Percentiles rank a stretch among this genome's conserved stretches.
phyloP scores from a whole-genome alignment of 179 eudicot genomes.

The Beta lomatogona region DNA sequence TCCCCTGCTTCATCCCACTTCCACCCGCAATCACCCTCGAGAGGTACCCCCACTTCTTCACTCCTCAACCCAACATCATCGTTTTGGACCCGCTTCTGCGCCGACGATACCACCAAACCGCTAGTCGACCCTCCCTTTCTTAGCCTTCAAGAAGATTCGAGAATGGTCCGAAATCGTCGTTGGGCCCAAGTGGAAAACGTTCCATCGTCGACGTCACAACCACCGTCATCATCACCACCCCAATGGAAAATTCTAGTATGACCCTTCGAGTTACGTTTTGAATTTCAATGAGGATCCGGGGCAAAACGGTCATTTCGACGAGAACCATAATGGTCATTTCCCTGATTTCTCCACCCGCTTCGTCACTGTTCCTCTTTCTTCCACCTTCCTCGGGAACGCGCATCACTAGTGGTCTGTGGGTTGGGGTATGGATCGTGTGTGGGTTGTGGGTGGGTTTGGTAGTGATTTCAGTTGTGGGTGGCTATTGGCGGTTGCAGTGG shows the following conservation, averaged over 20 bases:
- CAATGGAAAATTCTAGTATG: slow-evolving; percentile 34
- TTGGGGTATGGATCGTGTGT: too few species aligned
- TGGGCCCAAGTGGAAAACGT: too few species aligned
- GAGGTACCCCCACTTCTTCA: slow-evolving; percentile 3
- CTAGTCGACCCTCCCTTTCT: slow-evolving; percentile 29
- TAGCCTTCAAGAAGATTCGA: slow-evolving; percentile 21
- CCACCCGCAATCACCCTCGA: slow-evolving; percentile 14
- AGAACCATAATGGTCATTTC: slow-evolving; percentile 4
- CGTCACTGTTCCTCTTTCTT: slow-evolving; percentile 10
- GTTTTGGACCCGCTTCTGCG: slow-evolving; percentile 26
- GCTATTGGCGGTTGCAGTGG: too few species aligned
- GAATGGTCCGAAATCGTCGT: too few species aligned
- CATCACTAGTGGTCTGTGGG: too few species aligned
- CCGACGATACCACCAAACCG: slow-evolving; percentile 4
- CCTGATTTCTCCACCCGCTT: slow-evolving; percentile 35
- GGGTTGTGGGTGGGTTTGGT: too few species aligned
- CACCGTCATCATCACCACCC: slow-evolving; percentile 19
- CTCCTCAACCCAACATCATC: background rate
- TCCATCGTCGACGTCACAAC: background rate
- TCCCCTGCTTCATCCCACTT: slow-evolving; percentile 26
- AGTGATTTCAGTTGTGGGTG: too few species aligned
- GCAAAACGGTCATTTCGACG: slow-evolving; percentile 33
- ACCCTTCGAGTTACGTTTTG: slow-evolving; percentile 40
- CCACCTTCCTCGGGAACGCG: slow-evolving; percentile 10
- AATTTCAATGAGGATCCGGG: slow-evolving; percentile 39